phyloP scores from a whole-genome alignment of 2,329 filamentous ascomycete genomes.

The Monosporascus sp. region DNA sequence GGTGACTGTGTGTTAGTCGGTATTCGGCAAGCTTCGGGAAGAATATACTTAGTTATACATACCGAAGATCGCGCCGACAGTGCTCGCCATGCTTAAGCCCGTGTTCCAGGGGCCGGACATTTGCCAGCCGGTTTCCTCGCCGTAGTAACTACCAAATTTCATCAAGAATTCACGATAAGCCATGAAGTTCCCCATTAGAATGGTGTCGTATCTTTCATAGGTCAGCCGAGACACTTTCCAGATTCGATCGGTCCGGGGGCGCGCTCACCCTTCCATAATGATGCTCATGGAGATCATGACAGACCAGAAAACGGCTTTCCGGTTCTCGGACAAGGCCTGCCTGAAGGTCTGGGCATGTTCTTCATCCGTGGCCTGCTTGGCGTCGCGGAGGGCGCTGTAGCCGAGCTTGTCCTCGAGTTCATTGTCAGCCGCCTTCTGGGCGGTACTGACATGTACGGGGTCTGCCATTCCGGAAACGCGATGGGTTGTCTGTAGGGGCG shows the following conservation, averaged over 20 bases:
- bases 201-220: conserved; percentile 22
- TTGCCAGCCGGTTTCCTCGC: conserved; percentile 16
- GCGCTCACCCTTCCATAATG: conserved; percentile 28
- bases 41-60: conserved; percentile 1
- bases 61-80: conserved; percentile 25
- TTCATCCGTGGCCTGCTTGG: conserved; percentile 25
- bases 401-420: conserved; percentile 26
- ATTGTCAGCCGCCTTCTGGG: conserved; percentile 24
- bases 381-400: conserved; percentile 20
- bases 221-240: background rate
- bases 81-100: conserved; percentile 24
- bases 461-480: conserved; percentile 14
- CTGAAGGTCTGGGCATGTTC: conserved; percentile 25
- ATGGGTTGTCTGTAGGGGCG: background rate
- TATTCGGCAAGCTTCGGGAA: no score
- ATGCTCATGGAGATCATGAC: conserved; percentile 27
- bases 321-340: conserved; percentile 23
- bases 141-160: conserved; percentile 24
- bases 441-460: conserved; percentile 9
- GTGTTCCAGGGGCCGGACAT: conserved; percentile 25
- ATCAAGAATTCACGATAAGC: conserved; percentile 25
- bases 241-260: no score
- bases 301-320: conserved; percentile 25
- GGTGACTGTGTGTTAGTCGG: background rate
- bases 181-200: conserved; percentile 26